Evolutionary conservation across 2,329 filamentous ascomycete species (phyloP).

Genomic region (Neoascochyta sp.): DNA sequence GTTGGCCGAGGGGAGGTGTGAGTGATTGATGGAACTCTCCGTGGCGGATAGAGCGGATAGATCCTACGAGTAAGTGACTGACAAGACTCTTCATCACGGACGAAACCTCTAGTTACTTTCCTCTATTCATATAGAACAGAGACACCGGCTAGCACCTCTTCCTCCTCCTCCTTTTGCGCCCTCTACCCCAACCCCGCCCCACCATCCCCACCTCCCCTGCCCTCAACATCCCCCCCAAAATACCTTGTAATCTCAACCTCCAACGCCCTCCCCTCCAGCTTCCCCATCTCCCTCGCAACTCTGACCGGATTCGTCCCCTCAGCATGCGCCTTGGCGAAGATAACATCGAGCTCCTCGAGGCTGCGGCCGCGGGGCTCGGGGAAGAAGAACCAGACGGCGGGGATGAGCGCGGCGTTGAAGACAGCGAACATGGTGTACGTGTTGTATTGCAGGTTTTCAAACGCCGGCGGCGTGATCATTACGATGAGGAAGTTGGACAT

Average conservation of each 20-base stretch:
- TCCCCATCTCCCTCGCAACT: constrained; percentile 50
- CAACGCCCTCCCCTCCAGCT: constrained; percentile 14
- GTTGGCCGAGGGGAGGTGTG: too few species aligned
- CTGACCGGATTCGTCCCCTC: constrained; percentile 49
- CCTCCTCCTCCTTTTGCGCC: constrained; percentile 1
- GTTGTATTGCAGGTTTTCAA: constrained; percentile 52
- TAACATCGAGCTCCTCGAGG: constrained; percentile 50
- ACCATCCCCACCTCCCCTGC: constrained; percentile 1
- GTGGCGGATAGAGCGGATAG: too few species aligned
- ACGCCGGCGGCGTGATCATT: constrained; percentile 61
- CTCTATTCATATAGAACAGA: too few species aligned
- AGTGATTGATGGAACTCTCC: too few species aligned
- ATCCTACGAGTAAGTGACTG: too few species aligned
- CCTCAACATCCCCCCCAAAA: constrained; percentile 5
- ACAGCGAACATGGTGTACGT: constrained; percentile 57
- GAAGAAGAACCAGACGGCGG: constrained; percentile 58
- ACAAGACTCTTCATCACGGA: too few species aligned
- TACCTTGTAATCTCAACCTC: constrained; percentile 6
- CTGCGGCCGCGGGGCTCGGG: constrained; percentile 55
- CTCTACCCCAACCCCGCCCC: constrained; percentile 1
- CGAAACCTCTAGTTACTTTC: too few species aligned
- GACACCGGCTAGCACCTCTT: too few species aligned
- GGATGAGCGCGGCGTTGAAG: constrained; percentile 55
- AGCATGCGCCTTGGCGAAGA: constrained; percentile 54
- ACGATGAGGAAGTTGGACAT: constrained; percentile 57